Evolutionary conservation across 1,139 yeast genomes (phyloP), one percentile per base, ranked within the genome.

Genomic region (Wickerhamomyces sp.): DNA sequence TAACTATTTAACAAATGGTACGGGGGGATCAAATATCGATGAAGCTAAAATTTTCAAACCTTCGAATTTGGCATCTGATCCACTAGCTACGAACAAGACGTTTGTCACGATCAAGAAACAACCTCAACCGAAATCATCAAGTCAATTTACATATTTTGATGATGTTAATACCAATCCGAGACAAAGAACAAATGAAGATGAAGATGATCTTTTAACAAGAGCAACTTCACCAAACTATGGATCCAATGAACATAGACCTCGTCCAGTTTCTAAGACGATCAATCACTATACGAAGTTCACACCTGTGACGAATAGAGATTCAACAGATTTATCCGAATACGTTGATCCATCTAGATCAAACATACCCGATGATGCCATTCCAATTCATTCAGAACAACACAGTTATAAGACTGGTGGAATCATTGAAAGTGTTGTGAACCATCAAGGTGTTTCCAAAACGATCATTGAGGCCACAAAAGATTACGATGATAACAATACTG

Each of bases 371-470:
- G 31, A 14, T 21, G 16, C n/a, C 16, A 11, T 9, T 9, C 23
- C n/a, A 7, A 32, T 7, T 37, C 37, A 18, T 22, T 22, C 23
- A 29, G 45, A 42, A n/a, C 42, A 43, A 13, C 53, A 45, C 21
- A 49, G 52, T 26, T 49, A 37, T 27, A 30, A 49, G 15, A 71
- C 83, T 5, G 84, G 87, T 28, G 91, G 94, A 4, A 80, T 87
- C 38, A 75, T 85, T 40, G 96, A 88, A 58, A 78, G 85, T 28
- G 81, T 87, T n/a, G 77, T 87, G 24, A 84, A 82, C 37, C 85
- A 84, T 17, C 79, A 81, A 49, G 96, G 96, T 36, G 86, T 86
- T 14, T 81, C 78, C 50, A 88, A 88, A 64, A 86, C 94, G 6
- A 84, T 88, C 44, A 87, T 88, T 54, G 89, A 81, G 51, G 57